phyloP scores from a whole-genome alignment of 2,329 filamentous ascomycete genomes.

The Fusarium zealandicum region DNA sequence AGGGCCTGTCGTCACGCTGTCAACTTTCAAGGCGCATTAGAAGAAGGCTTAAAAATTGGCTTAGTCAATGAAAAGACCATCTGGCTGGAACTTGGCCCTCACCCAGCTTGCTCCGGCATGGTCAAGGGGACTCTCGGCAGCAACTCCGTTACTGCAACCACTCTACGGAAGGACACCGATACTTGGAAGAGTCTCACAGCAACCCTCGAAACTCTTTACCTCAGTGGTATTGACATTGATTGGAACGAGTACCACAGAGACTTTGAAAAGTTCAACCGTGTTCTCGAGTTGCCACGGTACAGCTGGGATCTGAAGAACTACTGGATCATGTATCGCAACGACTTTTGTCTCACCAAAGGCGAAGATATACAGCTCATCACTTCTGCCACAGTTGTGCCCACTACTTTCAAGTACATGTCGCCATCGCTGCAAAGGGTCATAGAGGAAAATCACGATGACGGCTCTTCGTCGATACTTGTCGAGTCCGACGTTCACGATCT shows the following conservation, averaged over 20 bases:
- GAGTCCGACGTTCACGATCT: slow-evolving; percentile 30
- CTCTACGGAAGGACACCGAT: slow-evolving; percentile 69
- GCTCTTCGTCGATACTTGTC: slow-evolving; percentile 15
- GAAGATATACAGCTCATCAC: slow-evolving; percentile 22
- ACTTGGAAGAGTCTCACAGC: slow-evolving; percentile 69
- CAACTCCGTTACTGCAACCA: slow-evolving; percentile 60
- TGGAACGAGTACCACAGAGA: slow-evolving; percentile 72
- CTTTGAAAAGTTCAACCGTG: slow-evolving; percentile 50
- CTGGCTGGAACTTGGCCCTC: slow-evolving; percentile 74
- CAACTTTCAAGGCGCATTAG: slow-evolving; percentile 67
- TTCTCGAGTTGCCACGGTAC: slow-evolving; percentile 73
- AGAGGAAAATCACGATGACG: slow-evolving; percentile 19
- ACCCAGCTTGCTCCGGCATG: slow-evolving; percentile 69
- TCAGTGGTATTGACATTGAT: slow-evolving; percentile 67
- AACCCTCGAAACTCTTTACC: slow-evolving; percentile 65
- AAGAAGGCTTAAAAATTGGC: slow-evolving; percentile 55
- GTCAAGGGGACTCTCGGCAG: slow-evolving; percentile 66
- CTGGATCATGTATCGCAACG: slow-evolving; percentile 69
- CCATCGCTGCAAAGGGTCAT: slow-evolving; percentile 33
- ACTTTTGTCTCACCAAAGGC: slow-evolving; percentile 76
- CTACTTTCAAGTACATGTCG: slow-evolving; percentile 22
- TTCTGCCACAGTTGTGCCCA: not conserved
- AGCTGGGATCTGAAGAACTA: slow-evolving; percentile 78
- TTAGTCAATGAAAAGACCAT: slow-evolving; percentile 63
- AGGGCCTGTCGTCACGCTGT: slow-evolving; percentile 70